phyloP scores from a whole-genome alignment of 75 land plant species.

The Sequoia sempervirens region DNA sequence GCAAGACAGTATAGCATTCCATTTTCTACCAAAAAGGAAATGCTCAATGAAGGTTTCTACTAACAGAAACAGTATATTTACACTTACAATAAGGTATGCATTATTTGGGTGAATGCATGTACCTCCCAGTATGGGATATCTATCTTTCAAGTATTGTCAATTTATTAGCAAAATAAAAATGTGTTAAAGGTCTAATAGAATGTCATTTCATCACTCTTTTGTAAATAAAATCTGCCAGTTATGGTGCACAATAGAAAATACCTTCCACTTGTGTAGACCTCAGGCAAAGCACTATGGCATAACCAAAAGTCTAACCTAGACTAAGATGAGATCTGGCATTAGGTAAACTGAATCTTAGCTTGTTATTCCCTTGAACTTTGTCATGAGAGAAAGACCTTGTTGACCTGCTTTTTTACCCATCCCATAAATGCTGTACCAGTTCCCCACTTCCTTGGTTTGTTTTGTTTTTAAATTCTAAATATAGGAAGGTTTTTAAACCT shows the following conservation, averaged over 20 bases:
- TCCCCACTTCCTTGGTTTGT: neutral
- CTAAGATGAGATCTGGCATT: neutral
- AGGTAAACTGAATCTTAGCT: neutral
- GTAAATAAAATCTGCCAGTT: neutral
- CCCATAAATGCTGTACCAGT: neutral
- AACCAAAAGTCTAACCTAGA: neutral
- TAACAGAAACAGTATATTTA: too few species aligned
- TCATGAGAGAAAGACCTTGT: neutral
- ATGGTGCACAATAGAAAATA: neutral
- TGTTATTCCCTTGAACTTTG: neutral
- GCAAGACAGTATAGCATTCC: neutral
- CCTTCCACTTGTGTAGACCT: neutral
- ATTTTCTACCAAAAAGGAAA: neutral
- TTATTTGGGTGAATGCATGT: neutral
- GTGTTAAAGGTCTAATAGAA: neutral
- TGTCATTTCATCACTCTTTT: neutral
- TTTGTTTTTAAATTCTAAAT: neutral
- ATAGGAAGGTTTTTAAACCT: neutral
- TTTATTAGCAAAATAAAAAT: neutral
- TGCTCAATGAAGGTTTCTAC: neutral
- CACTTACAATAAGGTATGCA: neutral
- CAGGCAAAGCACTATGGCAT: neutral
- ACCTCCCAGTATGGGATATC: neutral
- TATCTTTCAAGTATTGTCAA: neutral
- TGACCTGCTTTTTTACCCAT: neutral